Evolutionary conservation across 176 grass and related monocot species (phyloP).

Genomic region (Eragrostis curvula): DNA sequence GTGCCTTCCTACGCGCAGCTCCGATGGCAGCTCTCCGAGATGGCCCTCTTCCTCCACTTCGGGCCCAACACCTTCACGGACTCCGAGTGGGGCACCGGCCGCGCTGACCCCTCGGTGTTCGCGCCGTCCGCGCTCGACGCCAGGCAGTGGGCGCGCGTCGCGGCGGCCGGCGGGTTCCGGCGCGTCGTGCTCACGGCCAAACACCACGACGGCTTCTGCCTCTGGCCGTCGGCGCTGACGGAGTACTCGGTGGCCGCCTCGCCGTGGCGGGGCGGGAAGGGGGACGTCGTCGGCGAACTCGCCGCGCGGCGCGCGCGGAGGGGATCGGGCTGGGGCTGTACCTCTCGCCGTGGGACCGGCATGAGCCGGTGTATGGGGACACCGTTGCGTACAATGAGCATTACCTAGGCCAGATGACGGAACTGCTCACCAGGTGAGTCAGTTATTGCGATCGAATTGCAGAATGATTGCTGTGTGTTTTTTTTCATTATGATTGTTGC

Average conservation of each 20-base stretch:
- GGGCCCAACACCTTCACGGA: conserved; percentile 99
- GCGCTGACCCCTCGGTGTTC: conserved; percentile 75
- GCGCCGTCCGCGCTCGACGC: conserved; percentile 71
- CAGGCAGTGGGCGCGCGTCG: conserved; percentile 75
- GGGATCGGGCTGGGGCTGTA: conserved; percentile 78
- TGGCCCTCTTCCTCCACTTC: conserved; percentile 95
- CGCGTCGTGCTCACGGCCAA: conserved; percentile 88
- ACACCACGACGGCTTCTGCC: conserved; percentile 98
- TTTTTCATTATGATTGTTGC: background rate
- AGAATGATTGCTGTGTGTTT: background rate
- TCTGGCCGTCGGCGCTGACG: conserved; percentile 92
- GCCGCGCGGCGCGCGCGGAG: conserved; percentile 54
- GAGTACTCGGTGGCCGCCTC: conserved; percentile 80
- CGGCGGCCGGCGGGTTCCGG: conserved; percentile 62
- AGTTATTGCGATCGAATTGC: conserved; percentile 3
- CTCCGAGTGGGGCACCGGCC: conserved; percentile 86
- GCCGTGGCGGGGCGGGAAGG: conserved; percentile 65
- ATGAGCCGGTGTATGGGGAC: conserved; percentile 79
- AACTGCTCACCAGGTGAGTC: conserved; percentile 78
- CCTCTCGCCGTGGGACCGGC: conserved; percentile 94
- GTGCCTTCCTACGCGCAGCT: conserved; percentile 84
- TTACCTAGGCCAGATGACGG: conserved; percentile 87
- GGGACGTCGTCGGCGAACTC: conserved; percentile 77
- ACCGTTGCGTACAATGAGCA: conserved; percentile 81
- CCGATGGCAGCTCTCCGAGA: conserved; percentile 87